Base-by-base conservation (phyloP, 192 early-diverging fungal genomes). In the Dissophora ornata region DNA sequence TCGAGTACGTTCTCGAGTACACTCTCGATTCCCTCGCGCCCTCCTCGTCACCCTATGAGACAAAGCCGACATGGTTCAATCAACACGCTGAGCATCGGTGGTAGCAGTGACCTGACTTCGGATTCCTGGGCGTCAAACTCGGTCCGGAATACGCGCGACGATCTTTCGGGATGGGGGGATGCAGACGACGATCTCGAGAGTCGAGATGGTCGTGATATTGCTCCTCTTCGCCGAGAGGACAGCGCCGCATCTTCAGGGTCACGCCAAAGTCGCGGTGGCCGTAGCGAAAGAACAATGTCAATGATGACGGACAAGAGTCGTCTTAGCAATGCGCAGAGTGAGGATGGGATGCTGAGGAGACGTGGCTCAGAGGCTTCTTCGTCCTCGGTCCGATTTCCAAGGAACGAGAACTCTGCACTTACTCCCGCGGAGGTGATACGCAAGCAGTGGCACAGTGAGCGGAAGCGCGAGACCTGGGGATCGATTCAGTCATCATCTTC, bases 21-120 rank as follows among this genome's bases (percentile, higher is more conserved):
- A 32, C 12, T 54, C 0, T 46, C 55, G 12, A 40, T 57, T 3
- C 71, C 71, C 10, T 75, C 71, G 0, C 55, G 71, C 2, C 71
- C 73, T 28, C 64, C 64, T 26, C 63, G 73, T 10, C 64, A 77
- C 30, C 73, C 73, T 24, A 77, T 77, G 73, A 50, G 73, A 18
- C 57, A 51, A 42, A 77, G 73, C 28, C 73, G 73, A 19, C 64
- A 62, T 2, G 73, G 64, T 24, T 77, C 73, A 1, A 62, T 77
- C 34, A 36, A 38, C 11, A 62, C 60, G 6, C 28, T 77, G 19
- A 77, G 64, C 41, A 42, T 73, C 40, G 63, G 52, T 2, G 69
- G 69, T 40, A 53, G 54, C 38, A 67, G 63, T 16, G 73, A 67
- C 28, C 44, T 77, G 29, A 77, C 73, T 12, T 46, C 56, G 4